Evolutionary conservation across 2,329 filamentous ascomycete genomes (phyloP).

Genomic region (Chlorencoelia australis): DNA sequence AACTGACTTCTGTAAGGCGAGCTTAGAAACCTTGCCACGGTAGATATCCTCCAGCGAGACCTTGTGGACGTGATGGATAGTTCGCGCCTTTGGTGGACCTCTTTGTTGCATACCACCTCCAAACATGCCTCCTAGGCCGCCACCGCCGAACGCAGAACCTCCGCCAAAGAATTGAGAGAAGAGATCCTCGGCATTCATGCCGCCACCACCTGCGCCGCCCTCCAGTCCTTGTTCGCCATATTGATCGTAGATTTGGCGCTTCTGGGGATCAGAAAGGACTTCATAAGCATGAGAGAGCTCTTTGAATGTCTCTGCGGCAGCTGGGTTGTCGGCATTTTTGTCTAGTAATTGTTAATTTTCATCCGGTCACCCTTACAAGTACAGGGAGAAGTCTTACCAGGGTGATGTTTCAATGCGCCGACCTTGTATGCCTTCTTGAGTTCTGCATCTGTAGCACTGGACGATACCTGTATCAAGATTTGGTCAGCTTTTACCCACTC

Average conservation of each 20-base stretch:
- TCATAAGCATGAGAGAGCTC: constrained; percentile 94
- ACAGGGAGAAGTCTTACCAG: constrained; percentile 45
- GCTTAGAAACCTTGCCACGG: constrained; percentile 93
- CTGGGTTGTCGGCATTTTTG: constrained; percentile 92
- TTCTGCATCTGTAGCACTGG: constrained; percentile 72
- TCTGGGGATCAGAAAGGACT: constrained; percentile 82
- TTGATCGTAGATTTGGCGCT: constrained; percentile 88
- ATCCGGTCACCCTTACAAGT: constrained; percentile 3
- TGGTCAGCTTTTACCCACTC: constrained; percentile 22
- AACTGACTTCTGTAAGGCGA: constrained; percentile 93
- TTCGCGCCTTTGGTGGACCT: constrained; percentile 80
- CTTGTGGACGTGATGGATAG: constrained; percentile 97
- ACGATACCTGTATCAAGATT: constrained; percentile 54
- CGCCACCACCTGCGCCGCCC: constrained; percentile 66
- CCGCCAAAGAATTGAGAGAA: constrained; percentile 95
- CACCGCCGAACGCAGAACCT: constrained; percentile 54
- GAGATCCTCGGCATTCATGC: constrained; percentile 92
- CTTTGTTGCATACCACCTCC: constrained; percentile 65
- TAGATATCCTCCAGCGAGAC: constrained; percentile 97
- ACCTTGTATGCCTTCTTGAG: constrained; percentile 87
- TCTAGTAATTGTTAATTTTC: constrained; percentile 41
- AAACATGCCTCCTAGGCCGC: constrained; percentile 67
- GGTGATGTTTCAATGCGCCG: constrained; percentile 73
- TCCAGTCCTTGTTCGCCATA: constrained; percentile 96
- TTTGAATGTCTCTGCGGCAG: constrained; percentile 96